phyloP scores from a whole-genome alignment of 2,329 filamentous ascomycete species.

The Talaromyces albobiverticillius region DNA sequence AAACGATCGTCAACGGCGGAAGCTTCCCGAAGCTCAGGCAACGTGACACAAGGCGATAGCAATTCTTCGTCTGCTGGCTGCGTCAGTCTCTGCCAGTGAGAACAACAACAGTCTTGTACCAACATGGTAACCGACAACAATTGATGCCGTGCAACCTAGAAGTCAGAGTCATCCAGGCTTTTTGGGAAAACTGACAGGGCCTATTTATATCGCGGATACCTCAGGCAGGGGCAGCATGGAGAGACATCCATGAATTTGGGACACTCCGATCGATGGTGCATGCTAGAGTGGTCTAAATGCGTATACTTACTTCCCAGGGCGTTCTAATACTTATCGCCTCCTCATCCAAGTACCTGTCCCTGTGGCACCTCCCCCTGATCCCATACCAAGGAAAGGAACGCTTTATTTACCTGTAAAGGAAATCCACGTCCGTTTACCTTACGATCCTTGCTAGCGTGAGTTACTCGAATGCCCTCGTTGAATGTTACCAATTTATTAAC shows the following conservation, averaged over 20 bases:
- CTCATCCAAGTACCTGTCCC: too few relatives aligned
- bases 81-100: not conserved
- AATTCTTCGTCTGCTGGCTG: not conserved
- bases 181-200: too few relatives aligned
- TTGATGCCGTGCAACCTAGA: not conserved
- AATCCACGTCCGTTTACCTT: not conserved
- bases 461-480: not conserved
- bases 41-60: not conserved
- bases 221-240: not conserved
- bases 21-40: not conserved
- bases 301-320: too few relatives aligned
- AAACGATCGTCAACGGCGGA: not conserved
- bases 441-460: not conserved
- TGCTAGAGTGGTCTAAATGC: too few relatives aligned
- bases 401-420: too few relatives aligned
- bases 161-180: not conserved
- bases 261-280: too few relatives aligned
- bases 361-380: too few relatives aligned
- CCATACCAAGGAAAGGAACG: too few relatives aligned
- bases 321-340: too few relatives aligned
- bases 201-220: not conserved
- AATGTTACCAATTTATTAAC: not conserved
- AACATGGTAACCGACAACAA: not conserved
- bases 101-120: not conserved
- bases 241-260: too few relatives aligned